A percentile compares a stretch with the other conserved stretches of the same genome.
These are phyloP conservation scores for Cladophialophora carrionii DNA, from an alignment of 2,329 filamentous ascomycete species.

Conservation along the genomic window DNA sequence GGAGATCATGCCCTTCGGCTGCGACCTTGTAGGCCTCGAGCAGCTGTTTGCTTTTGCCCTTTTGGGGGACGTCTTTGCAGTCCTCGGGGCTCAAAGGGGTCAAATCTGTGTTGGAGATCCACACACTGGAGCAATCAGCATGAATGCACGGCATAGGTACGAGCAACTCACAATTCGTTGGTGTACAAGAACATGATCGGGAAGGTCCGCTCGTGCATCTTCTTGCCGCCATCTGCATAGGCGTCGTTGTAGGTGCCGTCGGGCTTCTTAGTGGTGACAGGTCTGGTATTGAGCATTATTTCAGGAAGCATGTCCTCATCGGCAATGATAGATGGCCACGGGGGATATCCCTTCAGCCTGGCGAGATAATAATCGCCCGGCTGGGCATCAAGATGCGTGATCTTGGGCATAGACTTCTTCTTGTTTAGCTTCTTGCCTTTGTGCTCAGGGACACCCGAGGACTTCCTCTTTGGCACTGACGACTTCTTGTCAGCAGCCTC, in stretches of 20 bases:
- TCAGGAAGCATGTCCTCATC: conserved; percentile 92
- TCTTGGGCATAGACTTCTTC: conserved; percentile 76
- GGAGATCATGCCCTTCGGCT: conserved; percentile 73
- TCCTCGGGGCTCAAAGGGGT: conserved; percentile 74
- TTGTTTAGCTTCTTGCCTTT: conserved; percentile 81
- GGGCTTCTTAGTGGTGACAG: conserved; percentile 76
- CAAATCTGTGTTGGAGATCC: conserved; percentile 84
- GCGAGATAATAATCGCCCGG: conserved; percentile 92
- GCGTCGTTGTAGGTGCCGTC: conserved; percentile 89
- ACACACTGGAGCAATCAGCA: conserved; percentile 65
- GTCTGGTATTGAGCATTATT: conserved; percentile 73
- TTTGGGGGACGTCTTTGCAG: conserved; percentile 68
- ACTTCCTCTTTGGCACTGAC: conserved; percentile 69
- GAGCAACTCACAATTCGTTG: conserved; percentile 86
- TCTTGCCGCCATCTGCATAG: conserved; percentile 85
- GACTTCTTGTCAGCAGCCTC: conserved; percentile 57
- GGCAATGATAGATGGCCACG: conserved; percentile 92
- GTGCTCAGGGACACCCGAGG: conserved; percentile 65
- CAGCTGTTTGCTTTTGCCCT: conserved; percentile 78
- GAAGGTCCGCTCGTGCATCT: conserved; percentile 80
- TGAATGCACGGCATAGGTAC: not conserved
- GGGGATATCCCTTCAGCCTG: conserved; percentile 89
- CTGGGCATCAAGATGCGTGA: conserved; percentile 75
- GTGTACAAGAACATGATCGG: conserved; percentile 93
- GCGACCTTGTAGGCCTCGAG: conserved; percentile 79